These are phyloP conservation scores for Penicillium sp. DNA, from an alignment of 2,329 filamentous ascomycete genomes.

Conservation along the genomic window DNA sequence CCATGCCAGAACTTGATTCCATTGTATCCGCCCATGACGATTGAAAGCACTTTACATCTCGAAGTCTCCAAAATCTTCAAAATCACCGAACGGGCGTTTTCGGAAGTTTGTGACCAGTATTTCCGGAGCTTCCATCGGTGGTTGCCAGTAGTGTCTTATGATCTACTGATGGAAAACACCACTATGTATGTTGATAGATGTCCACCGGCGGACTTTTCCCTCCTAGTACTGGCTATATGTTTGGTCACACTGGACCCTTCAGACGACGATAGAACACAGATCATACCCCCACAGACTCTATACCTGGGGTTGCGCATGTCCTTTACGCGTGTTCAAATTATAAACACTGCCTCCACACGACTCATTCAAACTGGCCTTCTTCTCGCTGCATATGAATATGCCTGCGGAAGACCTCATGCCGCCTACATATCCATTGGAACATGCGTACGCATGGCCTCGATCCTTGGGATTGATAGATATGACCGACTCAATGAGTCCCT, in stretches of 20 bases:
- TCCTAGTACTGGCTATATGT: neutral
- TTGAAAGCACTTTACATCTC: neutral
- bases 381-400: slow-evolving; percentile 2
- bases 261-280: neutral
- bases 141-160: slow-evolving; percentile 1
- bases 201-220: neutral
- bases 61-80: neutral
- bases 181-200: neutral
- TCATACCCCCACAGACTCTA: neutral
- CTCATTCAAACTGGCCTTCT: neutral
- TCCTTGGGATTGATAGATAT: neutral
- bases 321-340: neutral
- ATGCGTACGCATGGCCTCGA: neutral
- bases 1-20: neutral
- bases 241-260: neutral
- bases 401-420: neutral
- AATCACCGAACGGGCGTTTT: neutral
- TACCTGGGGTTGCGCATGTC: neutral
- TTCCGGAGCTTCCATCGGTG: slow-evolving; percentile 2
- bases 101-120: neutral
- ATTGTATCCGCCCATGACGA: neutral
- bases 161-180: neutral
- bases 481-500: neutral
- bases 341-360: neutral
- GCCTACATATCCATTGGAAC: slow-evolving; percentile 2